Evolutionary conservation across 441 rosid species (phyloP).

Genomic region (Dalechampia spathulata): DNA sequence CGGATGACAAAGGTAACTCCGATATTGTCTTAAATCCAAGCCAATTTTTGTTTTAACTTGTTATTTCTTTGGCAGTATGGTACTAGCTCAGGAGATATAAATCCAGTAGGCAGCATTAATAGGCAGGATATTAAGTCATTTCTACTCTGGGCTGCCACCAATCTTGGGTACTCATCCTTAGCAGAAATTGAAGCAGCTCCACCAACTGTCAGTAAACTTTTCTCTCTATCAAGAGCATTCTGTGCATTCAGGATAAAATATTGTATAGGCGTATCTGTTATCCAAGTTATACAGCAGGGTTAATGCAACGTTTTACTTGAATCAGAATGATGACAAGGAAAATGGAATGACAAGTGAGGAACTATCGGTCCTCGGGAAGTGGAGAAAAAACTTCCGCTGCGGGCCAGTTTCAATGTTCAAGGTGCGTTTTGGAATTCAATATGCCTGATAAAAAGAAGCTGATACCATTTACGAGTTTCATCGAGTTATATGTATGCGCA

Average conservation of each 20-base stretch:
- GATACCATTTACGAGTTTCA: not conserved
- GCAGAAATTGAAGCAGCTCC: conserved; percentile 86
- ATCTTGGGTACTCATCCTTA: conserved; percentile 84
- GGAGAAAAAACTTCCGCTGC: conserved; percentile 67
- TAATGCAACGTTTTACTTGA: conserved; percentile 8
- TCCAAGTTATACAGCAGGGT: not conserved
- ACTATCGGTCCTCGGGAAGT: conserved; percentile 72
- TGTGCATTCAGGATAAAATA: not conserved
- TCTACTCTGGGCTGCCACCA: conserved; percentile 77
- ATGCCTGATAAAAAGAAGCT: not conserved
- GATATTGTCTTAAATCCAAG: not conserved
- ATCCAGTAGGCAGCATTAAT: conserved; percentile 91
- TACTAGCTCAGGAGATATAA: conserved; percentile 88
- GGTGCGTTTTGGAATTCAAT: conserved; percentile 25
- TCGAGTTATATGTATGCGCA: not conserved
- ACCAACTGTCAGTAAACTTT: conserved; percentile 52
- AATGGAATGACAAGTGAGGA: conserved; percentile 93
- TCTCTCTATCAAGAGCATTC: conserved; percentile 57
- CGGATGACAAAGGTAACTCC: conserved; percentile 72
- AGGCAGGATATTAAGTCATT: conserved; percentile 79
- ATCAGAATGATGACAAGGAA: conserved; percentile 78
- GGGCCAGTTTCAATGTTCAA: conserved; percentile 95
- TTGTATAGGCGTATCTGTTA: not conserved
- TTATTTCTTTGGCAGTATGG: conserved; percentile 59
- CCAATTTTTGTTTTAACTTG: not conserved